Evolutionary conservation across 2,329 filamentous ascomycete species (phyloP), one percentile per base, ranked within the genome.

Genomic region (Xylariomycetidae sp.): DNA sequence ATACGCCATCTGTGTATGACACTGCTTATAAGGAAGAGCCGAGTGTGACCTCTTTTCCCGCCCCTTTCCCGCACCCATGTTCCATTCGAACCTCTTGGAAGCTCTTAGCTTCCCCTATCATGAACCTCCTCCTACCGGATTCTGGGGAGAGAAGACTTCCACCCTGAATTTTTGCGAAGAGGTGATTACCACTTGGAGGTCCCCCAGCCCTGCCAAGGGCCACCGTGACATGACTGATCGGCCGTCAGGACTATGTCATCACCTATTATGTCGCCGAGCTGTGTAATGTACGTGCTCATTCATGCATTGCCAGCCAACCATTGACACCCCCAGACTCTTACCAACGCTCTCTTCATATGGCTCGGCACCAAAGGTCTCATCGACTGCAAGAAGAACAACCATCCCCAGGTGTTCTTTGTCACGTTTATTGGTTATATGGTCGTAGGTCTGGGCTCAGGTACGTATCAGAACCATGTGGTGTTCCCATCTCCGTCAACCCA

Each of bases 121-220:
- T 16, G 41, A 52, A 35, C 48, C 52, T 36, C 50, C 52, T 36
- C 50, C 48, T 10, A 45, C 58, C 23, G 80, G 80, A 14, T 78
- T 75, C 54, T 88, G 82, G 82, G 74, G 70, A 5, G 76, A 80
- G 15, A 77, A 83, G 36, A 87, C 82, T 2, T 80, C 79, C 7
- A 87, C 82, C 1, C 52, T 87, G 27, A 86, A 88, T 56, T 88
- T 85, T 74, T 89, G 85, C 54, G 85, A 88, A 69, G 85, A 88
- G 70, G 81, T 80, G 57, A 41, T 57, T 41, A 5, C 11, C n/a
- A 12, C 12, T 16, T n/a, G n/a, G n/a, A n/a, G n/a, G n/a, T n/a
- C n/a, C n/a, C 17, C 16, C 19, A 3, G 10, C 13, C 23, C 10
- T 12, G 5, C 8, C 9, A 5, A 15, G 14, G 13, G 25, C 20